These are phyloP conservation scores for Cladophialophora psammophila DNA, from an alignment of 2,329 filamentous ascomycete species.

Conservation along the genomic window DNA sequence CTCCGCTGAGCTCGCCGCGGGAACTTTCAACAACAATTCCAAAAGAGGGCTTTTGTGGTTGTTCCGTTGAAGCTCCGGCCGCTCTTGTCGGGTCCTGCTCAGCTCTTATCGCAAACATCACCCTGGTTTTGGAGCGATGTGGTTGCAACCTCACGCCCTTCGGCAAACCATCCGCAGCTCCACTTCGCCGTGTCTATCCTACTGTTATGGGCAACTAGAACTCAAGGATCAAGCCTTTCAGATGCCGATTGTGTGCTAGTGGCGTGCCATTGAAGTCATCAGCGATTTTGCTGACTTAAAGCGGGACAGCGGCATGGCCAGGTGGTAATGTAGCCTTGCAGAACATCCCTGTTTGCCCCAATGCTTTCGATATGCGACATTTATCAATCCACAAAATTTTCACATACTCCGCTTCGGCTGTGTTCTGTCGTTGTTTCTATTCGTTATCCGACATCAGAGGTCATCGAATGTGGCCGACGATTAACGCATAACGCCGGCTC, in stretches of 20 bases:
- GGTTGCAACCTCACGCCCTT: slow-evolving; percentile 13
- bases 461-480: slow-evolving; percentile 11
- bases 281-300: neutral
- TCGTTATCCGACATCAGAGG: slow-evolving; percentile 1
- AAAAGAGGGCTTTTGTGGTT: no score
- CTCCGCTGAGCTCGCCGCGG: no score
- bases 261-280: neutral
- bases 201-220: neutral
- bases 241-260: neutral
- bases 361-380: slow-evolving; percentile 14
- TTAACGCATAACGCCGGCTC: neutral
- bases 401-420: slow-evolving; percentile 4
- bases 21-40: no score
- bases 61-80: neutral
- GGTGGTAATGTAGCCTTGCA: slow-evolving; percentile 28
- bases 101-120: neutral
- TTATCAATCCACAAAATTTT: slow-evolving; percentile 14
- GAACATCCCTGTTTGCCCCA: neutral
- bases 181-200: neutral
- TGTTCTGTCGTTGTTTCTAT: neutral
- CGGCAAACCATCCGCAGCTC: neutral
- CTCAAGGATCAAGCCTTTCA: neutral
- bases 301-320: neutral
- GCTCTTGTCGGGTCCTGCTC: neutral
- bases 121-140: neutral